These are phyloP conservation scores for Fragaria ananassa DNA, from an alignment of 306 rosid genomes.

Conservation along the genomic window DNA sequence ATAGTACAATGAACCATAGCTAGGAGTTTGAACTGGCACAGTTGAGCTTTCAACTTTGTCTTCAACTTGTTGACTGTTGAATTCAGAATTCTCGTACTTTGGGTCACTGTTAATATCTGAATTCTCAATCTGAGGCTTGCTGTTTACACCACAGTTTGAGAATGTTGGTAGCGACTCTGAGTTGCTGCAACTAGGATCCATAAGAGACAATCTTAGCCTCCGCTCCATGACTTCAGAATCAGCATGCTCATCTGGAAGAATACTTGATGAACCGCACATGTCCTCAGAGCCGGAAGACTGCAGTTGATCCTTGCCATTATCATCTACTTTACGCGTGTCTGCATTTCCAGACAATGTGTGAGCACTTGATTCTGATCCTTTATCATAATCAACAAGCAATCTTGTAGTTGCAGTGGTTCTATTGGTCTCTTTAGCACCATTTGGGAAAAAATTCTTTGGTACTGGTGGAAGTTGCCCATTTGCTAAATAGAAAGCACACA, in stretches of 20 bases:
- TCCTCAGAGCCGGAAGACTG: constrained; percentile 58
- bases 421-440: constrained; percentile 55
- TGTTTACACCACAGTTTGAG: constrained; percentile 34
- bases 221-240: constrained; percentile 63
- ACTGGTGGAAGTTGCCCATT: constrained; percentile 90
- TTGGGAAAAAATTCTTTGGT: constrained; percentile 50
- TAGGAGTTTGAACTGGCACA: constrained; percentile 42
- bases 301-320: constrained; percentile 54
- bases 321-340: constrained; percentile 44
- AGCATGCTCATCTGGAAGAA: constrained; percentile 52
- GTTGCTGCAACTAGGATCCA: constrained; percentile 49
- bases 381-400: constrained; percentile 42
- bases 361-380: constrained; percentile 54
- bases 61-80: constrained; percentile 37
- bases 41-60: constrained; percentile 43
- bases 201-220: constrained; percentile 41
- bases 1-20: constrained; percentile 64
- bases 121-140: constrained; percentile 33
- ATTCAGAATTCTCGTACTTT: constrained; percentile 22
- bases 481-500: constrained; percentile 23
- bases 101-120: constrained; percentile 22
- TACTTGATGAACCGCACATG: constrained; percentile 53
- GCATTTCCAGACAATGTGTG: constrained; percentile 72
- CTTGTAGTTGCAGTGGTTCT: constrained; percentile 45
- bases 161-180: constrained; percentile 39